Conservation (phyloP, 2,329 filamentous ascomycete genomes). For the Clarireedia monteithiana region DNA sequence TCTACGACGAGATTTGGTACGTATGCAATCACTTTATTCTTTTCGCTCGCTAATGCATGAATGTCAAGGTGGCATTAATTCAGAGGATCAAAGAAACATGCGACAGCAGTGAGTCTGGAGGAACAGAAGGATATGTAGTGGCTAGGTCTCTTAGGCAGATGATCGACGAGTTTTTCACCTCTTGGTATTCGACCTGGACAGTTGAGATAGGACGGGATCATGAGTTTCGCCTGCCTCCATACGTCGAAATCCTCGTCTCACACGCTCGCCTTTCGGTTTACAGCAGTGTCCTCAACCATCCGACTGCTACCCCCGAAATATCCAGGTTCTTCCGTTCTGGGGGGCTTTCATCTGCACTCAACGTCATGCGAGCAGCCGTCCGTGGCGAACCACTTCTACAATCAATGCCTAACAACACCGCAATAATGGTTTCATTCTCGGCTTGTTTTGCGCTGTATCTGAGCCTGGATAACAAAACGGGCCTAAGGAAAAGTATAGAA, state of each 20-base stretch:
- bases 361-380: constrained; percentile 65
- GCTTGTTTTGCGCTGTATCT: constrained; percentile 63
- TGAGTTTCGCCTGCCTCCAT: constrained; percentile 55
- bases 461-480: constrained; percentile 45
- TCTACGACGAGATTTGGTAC: constrained; percentile 56
- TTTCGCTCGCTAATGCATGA: neutral
- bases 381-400: constrained; percentile 62
- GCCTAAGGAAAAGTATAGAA: constrained; percentile 54
- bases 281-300: constrained; percentile 66
- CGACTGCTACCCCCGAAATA: constrained; percentile 61
- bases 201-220: constrained; percentile 46
- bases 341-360: constrained; percentile 63
- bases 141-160: constrained; percentile 51
- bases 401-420: constrained; percentile 75
- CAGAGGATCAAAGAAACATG: constrained; percentile 50
- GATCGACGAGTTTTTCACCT: constrained; percentile 58
- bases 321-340: constrained; percentile 67
- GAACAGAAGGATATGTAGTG: constrained; percentile 42
- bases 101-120: constrained; percentile 41
- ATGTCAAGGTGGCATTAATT: constrained; percentile 45
- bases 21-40: constrained; percentile 12
- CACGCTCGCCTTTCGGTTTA: constrained; percentile 70
- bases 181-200: constrained; percentile 58
- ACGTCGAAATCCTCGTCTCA: constrained; percentile 66
- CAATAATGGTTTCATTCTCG: constrained; percentile 70